These are phyloP conservation scores for Dendrothele bispora DNA, from an alignment of 768 basidiomycete genomes.

Conservation along the genomic window DNA sequence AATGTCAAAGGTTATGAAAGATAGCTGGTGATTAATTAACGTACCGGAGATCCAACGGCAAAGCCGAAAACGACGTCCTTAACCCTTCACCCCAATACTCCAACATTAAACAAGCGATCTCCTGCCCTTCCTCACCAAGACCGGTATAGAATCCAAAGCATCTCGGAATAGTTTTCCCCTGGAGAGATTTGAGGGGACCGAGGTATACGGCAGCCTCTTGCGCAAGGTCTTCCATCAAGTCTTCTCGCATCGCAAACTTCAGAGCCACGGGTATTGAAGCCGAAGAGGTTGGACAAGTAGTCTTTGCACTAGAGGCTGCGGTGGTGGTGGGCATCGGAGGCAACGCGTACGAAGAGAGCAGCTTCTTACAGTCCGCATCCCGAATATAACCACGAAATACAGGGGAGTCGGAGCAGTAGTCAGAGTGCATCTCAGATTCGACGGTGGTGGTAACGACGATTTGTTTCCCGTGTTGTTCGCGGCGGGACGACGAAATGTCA, in stretches of 20 bases:
- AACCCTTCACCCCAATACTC: conserved; percentile 37
- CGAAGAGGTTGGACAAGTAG: conserved; percentile 6
- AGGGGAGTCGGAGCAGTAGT: conserved; percentile 37
- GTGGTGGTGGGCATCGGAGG: background rate
- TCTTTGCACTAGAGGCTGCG: background rate
- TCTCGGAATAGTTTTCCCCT: conserved; percentile 31
- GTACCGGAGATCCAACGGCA: conserved; percentile 32
- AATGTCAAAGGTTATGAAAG: too few relatives aligned
- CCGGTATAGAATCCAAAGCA: conserved; percentile 36
- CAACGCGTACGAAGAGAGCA: conserved; percentile 4
- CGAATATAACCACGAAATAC: conserved; percentile 30
- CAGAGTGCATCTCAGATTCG: conserved; percentile 28
- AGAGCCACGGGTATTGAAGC: conserved; percentile 13
- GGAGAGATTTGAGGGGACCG: conserved; percentile 28
- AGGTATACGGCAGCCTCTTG: conserved; percentile 34
- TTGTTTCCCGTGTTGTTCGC: conserved; percentile 5
- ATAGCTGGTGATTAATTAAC: too few relatives aligned
- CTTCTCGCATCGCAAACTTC: conserved; percentile 40
- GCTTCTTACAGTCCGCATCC: conserved; percentile 9
- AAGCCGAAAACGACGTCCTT: conserved; percentile 25
- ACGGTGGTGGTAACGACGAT: conserved; percentile 26
- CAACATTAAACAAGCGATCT: conserved; percentile 36
- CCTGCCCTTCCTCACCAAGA: conserved; percentile 27
- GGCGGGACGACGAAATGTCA: conserved; percentile 3
- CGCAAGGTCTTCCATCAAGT: conserved; percentile 33